Conservation (phyloP, 768 basidiomycete genomes). For the Kwoniella pini region DNA sequence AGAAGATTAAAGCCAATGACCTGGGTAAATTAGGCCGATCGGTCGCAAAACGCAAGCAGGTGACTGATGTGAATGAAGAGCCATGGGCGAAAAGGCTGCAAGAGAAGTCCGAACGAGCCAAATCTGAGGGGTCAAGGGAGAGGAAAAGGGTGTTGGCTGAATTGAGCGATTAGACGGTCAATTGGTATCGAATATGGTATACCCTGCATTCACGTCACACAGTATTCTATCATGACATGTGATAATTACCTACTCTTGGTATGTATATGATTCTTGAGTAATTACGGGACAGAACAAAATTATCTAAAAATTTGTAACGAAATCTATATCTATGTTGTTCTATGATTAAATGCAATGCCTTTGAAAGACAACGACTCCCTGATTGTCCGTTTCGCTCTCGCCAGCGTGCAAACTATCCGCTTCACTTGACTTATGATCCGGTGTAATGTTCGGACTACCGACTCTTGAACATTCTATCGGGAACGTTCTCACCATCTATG, state of each 20-base stretch:
- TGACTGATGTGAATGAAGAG: constrained; percentile 28
- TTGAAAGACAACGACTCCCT: too few relatives aligned
- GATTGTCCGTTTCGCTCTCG: too few relatives aligned
- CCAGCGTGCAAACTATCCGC: too few relatives aligned
- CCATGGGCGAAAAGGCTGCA: constrained; percentile 39
- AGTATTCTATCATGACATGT: background rate
- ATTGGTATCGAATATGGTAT: background rate
- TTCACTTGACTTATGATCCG: too few relatives aligned
- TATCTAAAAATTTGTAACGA: background rate
- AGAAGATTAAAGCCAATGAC: constrained; percentile 45
- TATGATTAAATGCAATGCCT: background rate
- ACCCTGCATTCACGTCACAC: constrained; percentile 1
- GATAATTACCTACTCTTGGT: too few relatives aligned
- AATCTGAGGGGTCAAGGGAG: background rate
- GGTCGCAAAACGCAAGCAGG: constrained; percentile 2
- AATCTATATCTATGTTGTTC: constrained; percentile 9
- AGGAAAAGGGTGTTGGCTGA: constrained; percentile 25
- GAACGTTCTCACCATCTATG: constrained; percentile 65
- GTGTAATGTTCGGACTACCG: constrained; percentile 5
- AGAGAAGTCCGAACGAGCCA: constrained; percentile 16
- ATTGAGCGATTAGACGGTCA: constrained; percentile 32
- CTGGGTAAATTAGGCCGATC: constrained; percentile 33
- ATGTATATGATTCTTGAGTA: too few relatives aligned
- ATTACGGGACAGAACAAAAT: background rate
- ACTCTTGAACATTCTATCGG: constrained; percentile 60